Evolutionary conservation across 768 basidiomycete genomes (phyloP), one percentile per base, ranked within the genome.

Genomic region (Hericium coralloides): DNA sequence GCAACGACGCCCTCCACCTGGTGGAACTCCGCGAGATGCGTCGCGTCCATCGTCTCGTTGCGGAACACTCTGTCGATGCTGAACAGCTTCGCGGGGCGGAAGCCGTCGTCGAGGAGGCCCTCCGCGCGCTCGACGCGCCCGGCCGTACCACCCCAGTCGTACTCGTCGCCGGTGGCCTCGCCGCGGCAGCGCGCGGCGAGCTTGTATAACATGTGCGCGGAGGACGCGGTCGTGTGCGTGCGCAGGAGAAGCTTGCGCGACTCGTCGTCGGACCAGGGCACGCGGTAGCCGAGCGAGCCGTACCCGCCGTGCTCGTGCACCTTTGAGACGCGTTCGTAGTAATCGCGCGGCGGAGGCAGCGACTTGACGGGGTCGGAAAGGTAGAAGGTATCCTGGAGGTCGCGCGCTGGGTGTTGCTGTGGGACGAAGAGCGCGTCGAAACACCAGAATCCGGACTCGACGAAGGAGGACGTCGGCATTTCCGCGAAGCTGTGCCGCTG

Each of bases 1-100:
- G 97, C 97, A 25, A 99, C 93, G 49, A 99, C 97, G 52, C 97
- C 97, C 70, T 99, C 97, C n/a, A 99, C 97, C 72, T 99, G 97
- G 69, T 98, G 95, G 78, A 99, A 99, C 72, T 99, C 97, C 4
- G 97, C 97, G 60, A 99, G 67, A 77, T 99, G 97, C 17, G 97
- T 99, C 48, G 94, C 94, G 70, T 99, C 97, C 80, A 92, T 91
- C 0, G 97, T 92, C 72, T 99, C 97, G 65, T 99, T 99, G 68
- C 97, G 79, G 85, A 98, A 99, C 20, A 99, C 97, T 48, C 97
- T 80, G 70, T 99, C 97, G 62, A 99, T 98, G 63, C 90, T 93
- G 81, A 98, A 99, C 61, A 97, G 68, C 66, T 98, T 97, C 38
- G 91, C 91, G 6, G 94, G 91, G 58, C 85, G 77, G 79, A 97